Evolutionary conservation across 2,329 filamentous ascomycete species (phyloP).

Genomic region (Lecanicillium sp.): DNA sequence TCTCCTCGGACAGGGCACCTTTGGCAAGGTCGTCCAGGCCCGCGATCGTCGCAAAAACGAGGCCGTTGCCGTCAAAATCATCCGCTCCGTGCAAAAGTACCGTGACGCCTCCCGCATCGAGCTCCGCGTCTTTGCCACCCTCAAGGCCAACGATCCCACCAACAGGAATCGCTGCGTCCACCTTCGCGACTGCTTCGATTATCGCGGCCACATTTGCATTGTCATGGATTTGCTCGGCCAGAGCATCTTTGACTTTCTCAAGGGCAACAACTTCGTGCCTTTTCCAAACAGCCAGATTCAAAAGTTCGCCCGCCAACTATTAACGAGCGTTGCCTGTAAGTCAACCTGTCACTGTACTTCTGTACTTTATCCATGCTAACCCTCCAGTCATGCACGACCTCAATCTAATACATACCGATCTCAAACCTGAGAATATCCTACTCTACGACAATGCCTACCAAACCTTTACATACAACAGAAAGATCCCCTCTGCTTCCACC

Average conservation of each 20-base stretch:
- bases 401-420: conserved; percentile 88
- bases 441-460: conserved; percentile 61
- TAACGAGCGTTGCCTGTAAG: conserved; percentile 97
- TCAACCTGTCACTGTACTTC: conserved; percentile 21
- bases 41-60: conserved; percentile 73
- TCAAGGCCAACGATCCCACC: conserved; percentile 83
- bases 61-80: conserved; percentile 90
- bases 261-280: conserved; percentile 89
- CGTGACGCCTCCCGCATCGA: conserved; percentile 94
- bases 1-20: conserved; percentile 91
- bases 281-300: conserved; percentile 99
- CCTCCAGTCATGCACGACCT: conserved; percentile 81
- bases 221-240: conserved; percentile 76
- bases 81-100: conserved; percentile 96
- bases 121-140: conserved; percentile 81
- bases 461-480: conserved; percentile 65
- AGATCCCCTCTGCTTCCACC: conserved; percentile 61
- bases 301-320: conserved; percentile 87
- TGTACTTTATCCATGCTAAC: not conserved
- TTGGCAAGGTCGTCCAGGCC: conserved; percentile 96
- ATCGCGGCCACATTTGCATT: conserved; percentile 90
- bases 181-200: conserved; percentile 94
- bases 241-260: conserved; percentile 97
- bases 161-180: conserved; percentile 98
- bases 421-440: conserved; percentile 67